These are phyloP conservation scores for Cucumis cinereus DNA, from an alignment of 306 rosid species.

Conservation along the genomic window DNA sequence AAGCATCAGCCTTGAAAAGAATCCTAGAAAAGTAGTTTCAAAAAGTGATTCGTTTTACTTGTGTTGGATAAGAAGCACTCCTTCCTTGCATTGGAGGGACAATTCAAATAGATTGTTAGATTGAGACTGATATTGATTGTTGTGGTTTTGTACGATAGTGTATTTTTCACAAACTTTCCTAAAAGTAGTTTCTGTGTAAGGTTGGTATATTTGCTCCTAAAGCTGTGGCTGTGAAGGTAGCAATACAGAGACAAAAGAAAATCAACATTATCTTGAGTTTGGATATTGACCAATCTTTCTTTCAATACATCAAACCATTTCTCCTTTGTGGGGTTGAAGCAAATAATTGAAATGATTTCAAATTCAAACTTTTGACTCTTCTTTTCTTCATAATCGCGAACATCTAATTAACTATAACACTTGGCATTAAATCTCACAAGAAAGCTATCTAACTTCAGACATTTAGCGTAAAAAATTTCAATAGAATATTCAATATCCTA, in stretches of 20 bases:
- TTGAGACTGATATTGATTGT: neutral
- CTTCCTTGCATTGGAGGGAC: neutral
- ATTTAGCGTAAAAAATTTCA: neutral
- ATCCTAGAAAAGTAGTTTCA: slow-evolving; percentile 1
- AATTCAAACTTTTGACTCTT: neutral
- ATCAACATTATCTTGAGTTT: neutral
- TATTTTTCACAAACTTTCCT: neutral
- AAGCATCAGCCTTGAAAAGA: neutral
- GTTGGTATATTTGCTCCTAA: neutral
- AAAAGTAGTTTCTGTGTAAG: neutral
- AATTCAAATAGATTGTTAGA: neutral
- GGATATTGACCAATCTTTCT: neutral
- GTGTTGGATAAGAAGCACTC: slow-evolving; percentile 10
- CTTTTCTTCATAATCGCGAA: neutral
- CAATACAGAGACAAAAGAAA: neutral
- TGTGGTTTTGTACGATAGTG: neutral
- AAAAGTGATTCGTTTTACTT: slow-evolving; percentile 8
- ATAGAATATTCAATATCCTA: neutral
- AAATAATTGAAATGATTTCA: neutral
- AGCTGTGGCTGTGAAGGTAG: neutral
- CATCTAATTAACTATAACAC: neutral
- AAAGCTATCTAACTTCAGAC: neutral
- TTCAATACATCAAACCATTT: neutral
- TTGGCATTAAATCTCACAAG: neutral
- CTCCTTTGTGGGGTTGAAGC: neutral